Evolutionary conservation across 1,139 yeast genomes (phyloP).

Genomic region (Debaryomyces coudertii): DNA sequence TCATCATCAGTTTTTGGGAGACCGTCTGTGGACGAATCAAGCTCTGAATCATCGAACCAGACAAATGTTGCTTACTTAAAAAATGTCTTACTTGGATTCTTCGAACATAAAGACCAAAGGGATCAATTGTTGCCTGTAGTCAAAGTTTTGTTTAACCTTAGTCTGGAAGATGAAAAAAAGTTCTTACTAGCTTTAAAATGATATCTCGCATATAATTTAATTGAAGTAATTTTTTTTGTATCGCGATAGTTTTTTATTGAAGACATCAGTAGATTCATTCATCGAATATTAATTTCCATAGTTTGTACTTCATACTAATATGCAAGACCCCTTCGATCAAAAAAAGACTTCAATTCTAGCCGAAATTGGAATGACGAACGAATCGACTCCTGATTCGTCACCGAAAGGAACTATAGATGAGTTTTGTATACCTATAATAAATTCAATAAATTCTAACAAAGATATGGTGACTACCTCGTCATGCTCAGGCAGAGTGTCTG

Average conservation of each 20-base stretch:
- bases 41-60: constrained; percentile 10
- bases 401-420: constrained; percentile 86
- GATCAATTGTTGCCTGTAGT: constrained; percentile 83
- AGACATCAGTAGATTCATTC: background rate
- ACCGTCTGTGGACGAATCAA: constrained; percentile 11
- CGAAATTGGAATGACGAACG: constrained; percentile 51
- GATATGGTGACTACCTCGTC: constrained; percentile 86
- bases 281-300: background rate
- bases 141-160: constrained; percentile 69
- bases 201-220: constrained; percentile 12
- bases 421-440: constrained; percentile 69
- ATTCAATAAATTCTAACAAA: constrained; percentile 59
- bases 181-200: constrained; percentile 62
- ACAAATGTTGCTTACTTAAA: constrained; percentile 73
- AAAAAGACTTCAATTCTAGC: constrained; percentile 62
- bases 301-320: constrained; percentile 11
- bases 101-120: constrained; percentile 92
- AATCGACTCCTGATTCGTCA: constrained; percentile 62
- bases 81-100: constrained; percentile 83
- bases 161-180: constrained; percentile 70
- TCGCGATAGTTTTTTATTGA: constrained; percentile 9
- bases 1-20: constrained; percentile 9
- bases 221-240: constrained; percentile 1
- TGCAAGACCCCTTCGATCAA: constrained; percentile 65
- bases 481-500: constrained; percentile 85